phyloP scores from a whole-genome alignment of 164 flowering plant genomes.

The Sextonia rubra region DNA sequence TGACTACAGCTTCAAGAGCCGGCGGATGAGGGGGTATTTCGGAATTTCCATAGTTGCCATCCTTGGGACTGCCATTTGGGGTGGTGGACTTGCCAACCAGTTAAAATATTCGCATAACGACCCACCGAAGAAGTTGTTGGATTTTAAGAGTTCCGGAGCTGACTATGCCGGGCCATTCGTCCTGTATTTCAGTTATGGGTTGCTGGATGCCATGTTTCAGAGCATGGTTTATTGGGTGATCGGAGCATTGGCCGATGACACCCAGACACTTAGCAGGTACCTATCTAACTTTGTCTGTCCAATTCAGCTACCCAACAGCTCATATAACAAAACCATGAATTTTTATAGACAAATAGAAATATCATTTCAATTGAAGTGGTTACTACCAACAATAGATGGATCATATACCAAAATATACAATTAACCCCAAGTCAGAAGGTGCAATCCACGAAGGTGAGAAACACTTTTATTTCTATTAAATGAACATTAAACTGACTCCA shows the following conservation, averaged over 20 bases:
- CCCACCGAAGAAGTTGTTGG: constrained; percentile 34
- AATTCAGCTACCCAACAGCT: not conserved
- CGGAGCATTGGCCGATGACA: constrained; percentile 84
- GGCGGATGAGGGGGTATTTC: constrained; percentile 62
- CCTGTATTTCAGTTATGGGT: constrained; percentile 73
- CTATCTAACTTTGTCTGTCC: not conserved
- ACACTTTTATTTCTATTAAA: no score
- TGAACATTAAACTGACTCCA: no score
- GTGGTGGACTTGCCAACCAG: constrained; percentile 83
- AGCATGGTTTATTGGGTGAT: constrained; percentile 90
- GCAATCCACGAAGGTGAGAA: no score
- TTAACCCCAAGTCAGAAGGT: no score
- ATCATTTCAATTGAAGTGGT: no score
- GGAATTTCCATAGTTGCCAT: constrained; percentile 59
- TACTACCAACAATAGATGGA: no score
- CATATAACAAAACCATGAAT: no score
- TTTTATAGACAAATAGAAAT: no score
- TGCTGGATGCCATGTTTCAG: constrained; percentile 94
- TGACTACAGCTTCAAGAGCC: constrained; percentile 75
- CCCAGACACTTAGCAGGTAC: constrained; percentile 94
- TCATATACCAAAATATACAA: no score
- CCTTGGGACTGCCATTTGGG: constrained; percentile 77
- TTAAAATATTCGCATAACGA: constrained; percentile 35
- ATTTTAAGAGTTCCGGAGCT: constrained; percentile 65
- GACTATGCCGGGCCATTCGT: constrained; percentile 80